Evolutionary conservation across 257 asterid species (phyloP).

Genomic region (Scutellaria barbata): DNA sequence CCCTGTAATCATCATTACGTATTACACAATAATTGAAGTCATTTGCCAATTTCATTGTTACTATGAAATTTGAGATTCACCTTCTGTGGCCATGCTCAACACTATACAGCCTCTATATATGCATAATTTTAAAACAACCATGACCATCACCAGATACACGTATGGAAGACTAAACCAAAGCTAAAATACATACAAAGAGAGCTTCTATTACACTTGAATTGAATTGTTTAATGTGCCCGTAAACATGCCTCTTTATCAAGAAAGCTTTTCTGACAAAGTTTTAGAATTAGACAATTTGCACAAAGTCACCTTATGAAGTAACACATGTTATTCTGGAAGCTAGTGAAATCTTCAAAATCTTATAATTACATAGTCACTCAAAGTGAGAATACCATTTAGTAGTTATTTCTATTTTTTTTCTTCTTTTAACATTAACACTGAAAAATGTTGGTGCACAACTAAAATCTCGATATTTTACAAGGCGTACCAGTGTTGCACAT

Average conservation of each 20-base stretch:
- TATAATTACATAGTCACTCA: background rate
- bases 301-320: background rate
- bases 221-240: slow-evolving; percentile 1
- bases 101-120: slow-evolving; percentile 3
- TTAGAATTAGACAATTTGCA: background rate
- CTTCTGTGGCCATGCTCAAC: background rate
- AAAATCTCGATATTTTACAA: slow-evolving; percentile 33
- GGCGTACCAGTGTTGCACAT: slow-evolving; percentile 58
- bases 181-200: slow-evolving; percentile 2
- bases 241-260: background rate
- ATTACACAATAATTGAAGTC: slow-evolving; percentile 16
- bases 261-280: slow-evolving; percentile 4
- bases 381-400: background rate
- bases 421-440: background rate
- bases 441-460: background rate
- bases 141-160: slow-evolving; percentile 10
- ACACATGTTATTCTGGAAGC: background rate
- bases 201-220: background rate
- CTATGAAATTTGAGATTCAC: slow-evolving; percentile 15
- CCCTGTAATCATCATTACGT: slow-evolving; percentile 58
- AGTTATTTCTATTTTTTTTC: background rate
- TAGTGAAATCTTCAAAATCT: background rate
- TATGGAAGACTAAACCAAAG: slow-evolving; percentile 18
- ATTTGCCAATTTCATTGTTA: slow-evolving; percentile 19
- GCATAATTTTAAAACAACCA: background rate